Base-by-base conservation (phyloP, 139 green algal genomes). In the Closterium sp. region DNA sequence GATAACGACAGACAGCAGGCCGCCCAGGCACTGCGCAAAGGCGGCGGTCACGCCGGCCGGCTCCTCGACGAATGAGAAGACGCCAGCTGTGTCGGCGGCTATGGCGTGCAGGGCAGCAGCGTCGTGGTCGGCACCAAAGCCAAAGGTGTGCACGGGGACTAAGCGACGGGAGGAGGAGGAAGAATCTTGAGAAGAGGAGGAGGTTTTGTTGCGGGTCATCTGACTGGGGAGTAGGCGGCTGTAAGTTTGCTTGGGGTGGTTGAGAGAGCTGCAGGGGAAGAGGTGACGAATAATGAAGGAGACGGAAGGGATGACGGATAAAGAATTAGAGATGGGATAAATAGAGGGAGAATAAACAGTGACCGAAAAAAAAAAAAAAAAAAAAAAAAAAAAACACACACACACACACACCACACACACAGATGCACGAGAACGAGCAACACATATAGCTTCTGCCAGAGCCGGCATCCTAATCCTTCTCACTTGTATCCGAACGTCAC, bases 111-210 rank as follows among this genome's bases (percentile, higher is more conserved):
- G 42, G 9, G 90, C 85, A 4, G 21, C 42, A 24, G 90, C 28
- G 85, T 93, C 90, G 90, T 93, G 90, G 90, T 93, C 90, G 10
- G 29, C 24, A 11, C 90, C 90, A 42, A 93, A 93, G 34, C 90
- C 90, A 45, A 93, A 93, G 21, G 90, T 90, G 90, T 93, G 90
- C n/a, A 93, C 50, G 9, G 86, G 31, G 22, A 93, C 30, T 89
- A 30, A n/a, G 21, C 85, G 85, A 9, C 85, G n/a, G 85, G 85
- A 79, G 29, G 29, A 31, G 29, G 85, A 30, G 4, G 85, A 34
- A 24, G 29, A 27, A 79, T 79, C 19, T 24, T 79, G 62, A 79
- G 62, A 79, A 0, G 62, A 79, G 17, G n/a, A n/a, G n/a, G n/a
- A n/a, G n/a, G n/a, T n/a, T n/a, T 79, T 79, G 17, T 79, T 79